Conservation (phyloP, 2,329 filamentous ascomycete genomes). For the Helicocarpus griseus region DNA sequence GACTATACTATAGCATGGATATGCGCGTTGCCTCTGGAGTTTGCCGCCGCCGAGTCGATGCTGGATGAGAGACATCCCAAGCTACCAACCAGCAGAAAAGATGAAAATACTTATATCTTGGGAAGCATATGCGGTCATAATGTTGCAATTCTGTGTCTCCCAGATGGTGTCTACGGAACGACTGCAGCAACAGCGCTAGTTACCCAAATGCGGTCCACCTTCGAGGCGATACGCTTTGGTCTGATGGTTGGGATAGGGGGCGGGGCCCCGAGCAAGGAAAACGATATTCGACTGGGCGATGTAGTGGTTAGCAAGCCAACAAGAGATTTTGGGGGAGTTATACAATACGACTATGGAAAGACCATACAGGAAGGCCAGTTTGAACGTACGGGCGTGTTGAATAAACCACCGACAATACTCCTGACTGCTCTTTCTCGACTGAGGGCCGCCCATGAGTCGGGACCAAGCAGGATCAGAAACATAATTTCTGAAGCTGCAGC, state of each 20-base stretch:
- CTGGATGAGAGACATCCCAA: constrained; percentile 9
- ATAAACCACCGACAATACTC: constrained; percentile 8
- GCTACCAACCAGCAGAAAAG: constrained; percentile 2
- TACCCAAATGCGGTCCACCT: constrained; percentile 12
- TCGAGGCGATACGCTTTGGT: constrained; percentile 10
- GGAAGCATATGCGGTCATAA: constrained; percentile 14
- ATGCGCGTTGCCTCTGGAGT: constrained; percentile 8
- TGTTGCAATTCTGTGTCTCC: constrained; percentile 14
- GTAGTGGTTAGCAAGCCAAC: constrained; percentile 14
- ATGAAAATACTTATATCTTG: constrained; percentile 15
- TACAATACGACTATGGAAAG: constrained; percentile 11
- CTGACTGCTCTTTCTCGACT: constrained; percentile 9
- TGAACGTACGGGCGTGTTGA: constrained; percentile 3
- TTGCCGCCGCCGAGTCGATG: constrained; percentile 7
- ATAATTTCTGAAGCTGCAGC: constrained; percentile 1
- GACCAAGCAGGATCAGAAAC: constrained; percentile 10
- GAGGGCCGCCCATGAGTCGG: constrained; percentile 5
- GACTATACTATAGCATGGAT: constrained; percentile 10
- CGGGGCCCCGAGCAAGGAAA: constrained; percentile 11
- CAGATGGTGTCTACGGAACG: constrained; percentile 12
- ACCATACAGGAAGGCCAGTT: not conserved
- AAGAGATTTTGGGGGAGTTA: constrained; percentile 5
- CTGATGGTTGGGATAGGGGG: constrained; percentile 16
- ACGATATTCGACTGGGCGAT: constrained; percentile 15
- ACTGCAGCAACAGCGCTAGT: constrained; percentile 11